Base-by-base conservation (phyloP, 106 monocot genomes). In the Ottelia alismoides region DNA sequence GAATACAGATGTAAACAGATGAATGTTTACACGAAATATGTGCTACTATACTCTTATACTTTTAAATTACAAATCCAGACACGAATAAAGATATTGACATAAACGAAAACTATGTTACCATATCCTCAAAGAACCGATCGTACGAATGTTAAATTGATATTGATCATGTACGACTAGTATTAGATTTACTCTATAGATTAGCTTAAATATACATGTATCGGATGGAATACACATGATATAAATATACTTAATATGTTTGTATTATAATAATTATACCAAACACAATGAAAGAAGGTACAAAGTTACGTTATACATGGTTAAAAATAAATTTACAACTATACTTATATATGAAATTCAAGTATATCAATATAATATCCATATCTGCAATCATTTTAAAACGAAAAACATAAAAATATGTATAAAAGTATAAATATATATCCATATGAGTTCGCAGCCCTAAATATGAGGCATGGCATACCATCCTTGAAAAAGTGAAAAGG, bases 401-500 rank as follows among this genome's bases (percentile, higher is more conserved):
- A n/a, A n/a, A n/a, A n/a, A n/a, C n/a, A n/a, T n/a, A n/a, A n/a
- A n/a, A n/a, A n/a, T n/a, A n/a, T n/a, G n/a, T n/a, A n/a, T n/a
- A n/a, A n/a, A n/a, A n/a, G 35, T 40, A 40, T 40, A 40, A 14
- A 40, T 40, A 40, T 40, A 40, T 14, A 40, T 40, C 4, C 35
- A 40, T 40, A 40, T 14, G 35, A 40, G 14, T 4, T 4, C 35
- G 14, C 4, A 40, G 35, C n/a, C n/a, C n/a, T n/a, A n/a, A n/a
- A n/a, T n/a, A n/a, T n/a, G n/a, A n/a, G 35, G 4, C 14, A 14
- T 40, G 14, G 35, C 35, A 6, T 79, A 81, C 80, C 75, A 52
- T 43, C 76, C 80, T 40, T 63, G 65, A 62, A 81, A 81, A 55
- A 59, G 69, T 29, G 47, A n/a, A 57, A 68, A 81, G 11, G 80